A percentile compares a stretch with the other conserved stretches of the same genome.
Conservation (phyloP, 176 grass and related monocot species). For the Carex myosuroides region DNA sequence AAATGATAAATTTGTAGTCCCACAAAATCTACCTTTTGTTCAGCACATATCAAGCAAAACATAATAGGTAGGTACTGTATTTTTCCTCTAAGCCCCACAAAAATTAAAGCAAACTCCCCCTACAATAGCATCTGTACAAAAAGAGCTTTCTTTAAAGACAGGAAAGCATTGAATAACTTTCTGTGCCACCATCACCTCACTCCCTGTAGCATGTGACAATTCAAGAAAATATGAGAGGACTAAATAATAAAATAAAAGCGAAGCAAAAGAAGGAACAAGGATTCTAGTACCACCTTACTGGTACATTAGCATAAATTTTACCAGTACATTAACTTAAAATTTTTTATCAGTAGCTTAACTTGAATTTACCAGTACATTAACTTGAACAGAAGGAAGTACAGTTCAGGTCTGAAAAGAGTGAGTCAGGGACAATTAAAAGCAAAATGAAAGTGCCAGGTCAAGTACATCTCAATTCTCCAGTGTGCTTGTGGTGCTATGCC, state of each 20-base stretch:
- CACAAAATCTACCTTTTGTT: background rate
- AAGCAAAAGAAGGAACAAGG: slow-evolving; percentile 1
- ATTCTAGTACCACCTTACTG: background rate
- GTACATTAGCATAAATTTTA: background rate
- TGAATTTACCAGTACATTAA: background rate
- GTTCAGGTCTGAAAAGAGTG: slow-evolving; percentile 4
- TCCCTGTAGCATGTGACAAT: slow-evolving; percentile 8
- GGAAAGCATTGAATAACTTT: slow-evolving; percentile 6
- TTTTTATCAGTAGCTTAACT: slow-evolving; percentile 4
- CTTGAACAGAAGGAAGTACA: slow-evolving; percentile 6
- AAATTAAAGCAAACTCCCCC: background rate
- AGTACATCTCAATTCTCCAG: background rate
- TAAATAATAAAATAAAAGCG: background rate
- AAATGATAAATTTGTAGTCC: background rate
- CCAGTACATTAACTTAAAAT: background rate
- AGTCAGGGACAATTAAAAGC: slow-evolving; percentile 7
- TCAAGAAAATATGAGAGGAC: slow-evolving; percentile 10
- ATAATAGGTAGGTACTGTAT: background rate
- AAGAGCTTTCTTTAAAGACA: background rate
- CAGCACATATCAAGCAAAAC: background rate
- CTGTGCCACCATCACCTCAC: slow-evolving; percentile 13
- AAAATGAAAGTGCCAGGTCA: background rate
- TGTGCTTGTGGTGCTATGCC: background rate
- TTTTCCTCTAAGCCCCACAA: background rate
- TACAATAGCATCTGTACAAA: slow-evolving; percentile 17